A percentile compares a stretch with the other conserved stretches of the same genome.
phyloP scores from a whole-genome alignment of 192 early-diverging fungal genomes.

The Podila verticillata region DNA sequence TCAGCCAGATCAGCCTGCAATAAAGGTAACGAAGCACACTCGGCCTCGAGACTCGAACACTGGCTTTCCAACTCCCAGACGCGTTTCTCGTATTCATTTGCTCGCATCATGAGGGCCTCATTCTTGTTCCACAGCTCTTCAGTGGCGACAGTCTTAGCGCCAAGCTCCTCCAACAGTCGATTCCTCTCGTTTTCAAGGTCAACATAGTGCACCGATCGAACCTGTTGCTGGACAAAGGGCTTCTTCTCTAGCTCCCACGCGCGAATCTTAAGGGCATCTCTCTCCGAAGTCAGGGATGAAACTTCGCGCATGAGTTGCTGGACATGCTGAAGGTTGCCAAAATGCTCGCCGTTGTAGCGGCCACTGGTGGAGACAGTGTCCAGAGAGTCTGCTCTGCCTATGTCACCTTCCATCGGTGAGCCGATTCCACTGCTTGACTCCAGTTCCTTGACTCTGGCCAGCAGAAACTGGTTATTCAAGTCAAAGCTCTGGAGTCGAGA shows the following conservation, averaged over 20 bases:
- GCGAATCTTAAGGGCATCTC: slow-evolving; percentile 18
- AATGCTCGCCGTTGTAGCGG: background rate
- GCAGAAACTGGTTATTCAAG: slow-evolving; percentile 25
- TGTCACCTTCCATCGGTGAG: background rate
- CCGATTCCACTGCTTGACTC: background rate
- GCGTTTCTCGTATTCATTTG: slow-evolving; percentile 23
- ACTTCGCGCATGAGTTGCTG: slow-evolving; percentile 4
- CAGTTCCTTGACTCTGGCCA: slow-evolving; percentile 51
- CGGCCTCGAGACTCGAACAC: slow-evolving; percentile 11
- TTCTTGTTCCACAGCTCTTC: slow-evolving; percentile 23
- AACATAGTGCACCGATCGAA: slow-evolving; percentile 4
- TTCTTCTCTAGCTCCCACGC: slow-evolving; percentile 26
- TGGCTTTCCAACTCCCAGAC: slow-evolving; percentile 27
- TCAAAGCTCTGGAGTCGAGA: slow-evolving; percentile 12
- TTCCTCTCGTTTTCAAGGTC: slow-evolving; percentile 26
- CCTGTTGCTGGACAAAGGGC: slow-evolving; percentile 13
- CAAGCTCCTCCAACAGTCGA: slow-evolving; percentile 19
- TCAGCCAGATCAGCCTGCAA: slow-evolving; percentile 10
- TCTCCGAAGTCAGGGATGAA: slow-evolving; percentile 12
- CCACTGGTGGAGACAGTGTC: background rate
- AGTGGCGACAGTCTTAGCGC: slow-evolving; percentile 13
- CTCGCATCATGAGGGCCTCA: slow-evolving; percentile 19
- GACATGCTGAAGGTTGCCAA: background rate
- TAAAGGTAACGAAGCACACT: background rate
- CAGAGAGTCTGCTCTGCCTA: background rate